Evolutionary conservation across 352 stramenopile genomes (phyloP), one percentile per base, ranked within the genome.

Genomic region (Phytophthora europaea): DNA sequence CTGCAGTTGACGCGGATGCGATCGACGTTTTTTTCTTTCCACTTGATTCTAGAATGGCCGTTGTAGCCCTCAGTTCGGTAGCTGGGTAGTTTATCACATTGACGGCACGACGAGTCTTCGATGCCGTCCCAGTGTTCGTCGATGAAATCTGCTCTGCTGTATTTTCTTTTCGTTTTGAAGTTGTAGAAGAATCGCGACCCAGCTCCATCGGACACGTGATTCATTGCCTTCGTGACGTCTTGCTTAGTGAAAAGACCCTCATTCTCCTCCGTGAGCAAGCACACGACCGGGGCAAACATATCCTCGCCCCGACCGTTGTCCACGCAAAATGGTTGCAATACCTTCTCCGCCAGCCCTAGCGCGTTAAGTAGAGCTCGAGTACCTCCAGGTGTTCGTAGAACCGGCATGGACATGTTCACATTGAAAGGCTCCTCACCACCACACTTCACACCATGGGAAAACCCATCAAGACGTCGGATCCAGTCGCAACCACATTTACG

Each of bases 161-260:
- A n/a, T 33, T 45, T 45, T 16, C 16, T 6, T 28, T 53, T 57
- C 54, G 23, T n/a, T 9, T 52, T 59, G 48, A 68, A 73, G 0
- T 67, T 67, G 57, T 72, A 31, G 7, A 72, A 65, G 38, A 72
- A 72, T 31, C 56, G 56, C 13, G 31, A 34, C 7, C 65, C 65
- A 57, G 59, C 26, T 60, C 58, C 31, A 36, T 50, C 38, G 36
- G 6, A 52, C n/a, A 67, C 7, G 8, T 5, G 10, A 28, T 72
- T 66, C 65, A 72, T 61, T 2, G 50, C 57, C 31, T 38, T 20
- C 16, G n/a, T 62, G 33, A 72, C 52, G 22, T n/a, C 28, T 10
- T 8, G 6, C 8, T 67, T 23, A 5, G 8, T 56, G 18, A 22
- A 34, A 8, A 54, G 13, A 34, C 15, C 7, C 18, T 23, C 15